Conservation (phyloP, 2,329 filamentous ascomycete species). For the Pezicula neosporulosa region DNA sequence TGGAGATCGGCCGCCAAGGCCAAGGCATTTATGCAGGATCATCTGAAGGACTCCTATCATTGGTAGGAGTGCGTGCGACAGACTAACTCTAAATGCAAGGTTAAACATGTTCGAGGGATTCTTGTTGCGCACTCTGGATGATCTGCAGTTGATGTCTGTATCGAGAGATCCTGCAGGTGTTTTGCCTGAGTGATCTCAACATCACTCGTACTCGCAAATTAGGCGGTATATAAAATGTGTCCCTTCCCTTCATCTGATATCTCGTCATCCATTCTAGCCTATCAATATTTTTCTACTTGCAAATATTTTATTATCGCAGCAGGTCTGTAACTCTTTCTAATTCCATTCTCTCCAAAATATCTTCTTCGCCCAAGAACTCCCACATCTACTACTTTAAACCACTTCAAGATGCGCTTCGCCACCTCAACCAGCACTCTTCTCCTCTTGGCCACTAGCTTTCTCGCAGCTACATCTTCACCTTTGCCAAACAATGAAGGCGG, state of each 20-base stretch:
- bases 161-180: neutral
- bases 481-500: neutral
- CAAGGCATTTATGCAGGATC: neutral
- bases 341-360: neutral
- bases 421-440: neutral
- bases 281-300: neutral
- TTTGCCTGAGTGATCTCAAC: neutral
- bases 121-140: neutral
- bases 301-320: neutral
- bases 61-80: neutral
- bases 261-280: neutral
- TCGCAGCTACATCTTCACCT: neutral
- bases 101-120: neutral
- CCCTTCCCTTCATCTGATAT: neutral
- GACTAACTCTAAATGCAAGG: neutral
- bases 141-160: neutral
- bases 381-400: too few species aligned
- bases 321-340: neutral
- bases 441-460: neutral
- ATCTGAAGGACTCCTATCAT: neutral
- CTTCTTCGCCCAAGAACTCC: neutral
- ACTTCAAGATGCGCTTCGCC: neutral
- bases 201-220: neutral
- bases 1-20: neutral
- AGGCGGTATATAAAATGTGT: neutral